Percentiles rank a stretch among this genome's conserved stretches.
Conservation (phyloP, 169 alveolate species). For the Eimeria sp. region DNA sequence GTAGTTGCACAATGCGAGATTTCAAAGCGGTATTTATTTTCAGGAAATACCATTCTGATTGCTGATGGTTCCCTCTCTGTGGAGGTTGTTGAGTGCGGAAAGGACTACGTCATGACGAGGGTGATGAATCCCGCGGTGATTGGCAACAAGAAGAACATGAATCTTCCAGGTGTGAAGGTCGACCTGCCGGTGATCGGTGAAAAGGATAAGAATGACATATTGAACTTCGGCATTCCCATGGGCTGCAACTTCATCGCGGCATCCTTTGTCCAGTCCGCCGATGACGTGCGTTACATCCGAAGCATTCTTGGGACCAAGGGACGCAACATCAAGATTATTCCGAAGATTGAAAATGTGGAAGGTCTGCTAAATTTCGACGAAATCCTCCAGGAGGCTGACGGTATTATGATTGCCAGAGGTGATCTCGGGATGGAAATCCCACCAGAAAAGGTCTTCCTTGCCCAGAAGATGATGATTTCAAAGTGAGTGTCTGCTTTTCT, state of each 20-base stretch:
- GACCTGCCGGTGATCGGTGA: constrained; percentile 98
- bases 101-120: constrained; percentile 91
- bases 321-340: constrained; percentile 96
- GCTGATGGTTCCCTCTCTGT: constrained; percentile 98
- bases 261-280: constrained; percentile 91
- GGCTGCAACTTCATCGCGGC: constrained; percentile 98
- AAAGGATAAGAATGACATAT: constrained; percentile 98
- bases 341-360: constrained; percentile 99
- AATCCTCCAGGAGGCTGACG: constrained; percentile 97
- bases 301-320: constrained; percentile 95
- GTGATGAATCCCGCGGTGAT: constrained; percentile 96
- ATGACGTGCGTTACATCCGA: constrained; percentile 92
- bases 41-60: constrained; percentile 93
- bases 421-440: constrained; percentile 99
- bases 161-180: constrained; percentile 98
- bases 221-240: constrained; percentile 98
- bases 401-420: constrained; percentile 99
- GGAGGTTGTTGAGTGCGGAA: constrained; percentile 91
- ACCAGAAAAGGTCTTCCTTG: constrained; percentile 98
- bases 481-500: constrained; percentile 85
- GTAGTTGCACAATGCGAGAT: not conserved
- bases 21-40: not conserved
- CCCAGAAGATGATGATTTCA: constrained; percentile 98
- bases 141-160: constrained; percentile 99
- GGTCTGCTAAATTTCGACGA: constrained; percentile 98